Conservation (phyloP, 106 monocot species). For the Ottelia alismoides region DNA sequence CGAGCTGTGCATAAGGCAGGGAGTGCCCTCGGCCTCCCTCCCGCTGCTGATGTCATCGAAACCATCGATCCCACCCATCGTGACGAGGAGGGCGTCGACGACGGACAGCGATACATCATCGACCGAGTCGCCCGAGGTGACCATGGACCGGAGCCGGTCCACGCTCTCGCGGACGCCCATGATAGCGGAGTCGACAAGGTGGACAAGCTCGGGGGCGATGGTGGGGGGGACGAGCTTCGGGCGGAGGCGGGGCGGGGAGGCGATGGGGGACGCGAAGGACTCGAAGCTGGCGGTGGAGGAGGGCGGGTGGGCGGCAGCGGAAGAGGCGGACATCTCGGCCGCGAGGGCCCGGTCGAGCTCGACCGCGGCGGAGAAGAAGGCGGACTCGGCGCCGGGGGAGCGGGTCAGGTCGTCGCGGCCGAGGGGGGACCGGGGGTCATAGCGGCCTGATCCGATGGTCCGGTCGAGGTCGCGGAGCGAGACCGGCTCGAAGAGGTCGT, state of each 20-base stretch:
- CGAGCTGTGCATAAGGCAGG: constrained; percentile 58
- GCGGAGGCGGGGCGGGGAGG: constrained; percentile 14
- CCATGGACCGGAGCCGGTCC: constrained; percentile 24
- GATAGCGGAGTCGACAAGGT: constrained; percentile 76
- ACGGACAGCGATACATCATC: constrained; percentile 32
- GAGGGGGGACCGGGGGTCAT: constrained; percentile 1
- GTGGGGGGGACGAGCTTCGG: constrained; percentile 41
- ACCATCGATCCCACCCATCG: constrained; percentile 72
- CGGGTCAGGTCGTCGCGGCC: constrained; percentile 14
- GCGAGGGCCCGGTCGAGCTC: constrained; percentile 12
- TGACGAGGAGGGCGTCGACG: constrained; percentile 72
- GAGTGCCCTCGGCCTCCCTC: constrained; percentile 19
- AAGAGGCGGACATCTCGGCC: constrained; percentile 1
- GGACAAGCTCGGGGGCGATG: constrained; percentile 52
- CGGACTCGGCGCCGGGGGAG: constrained; percentile 16
- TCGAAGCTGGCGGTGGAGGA: constrained; percentile 34
- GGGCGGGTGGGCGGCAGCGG: constrained; percentile 8
- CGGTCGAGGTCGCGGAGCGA: constrained; percentile 43
- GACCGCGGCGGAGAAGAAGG: constrained; percentile 2
- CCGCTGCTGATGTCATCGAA: constrained; percentile 23
- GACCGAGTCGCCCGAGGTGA: constrained; percentile 11
- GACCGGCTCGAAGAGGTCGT: constrained; percentile 72
- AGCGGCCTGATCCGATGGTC: constrained; percentile 1
- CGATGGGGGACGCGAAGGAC: constrained; percentile 32
- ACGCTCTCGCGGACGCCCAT: constrained; percentile 51